These are phyloP conservation scores for Aspergillus sp. DNA, from an alignment of 2,329 filamentous ascomycete species.

Conservation along the genomic window DNA sequence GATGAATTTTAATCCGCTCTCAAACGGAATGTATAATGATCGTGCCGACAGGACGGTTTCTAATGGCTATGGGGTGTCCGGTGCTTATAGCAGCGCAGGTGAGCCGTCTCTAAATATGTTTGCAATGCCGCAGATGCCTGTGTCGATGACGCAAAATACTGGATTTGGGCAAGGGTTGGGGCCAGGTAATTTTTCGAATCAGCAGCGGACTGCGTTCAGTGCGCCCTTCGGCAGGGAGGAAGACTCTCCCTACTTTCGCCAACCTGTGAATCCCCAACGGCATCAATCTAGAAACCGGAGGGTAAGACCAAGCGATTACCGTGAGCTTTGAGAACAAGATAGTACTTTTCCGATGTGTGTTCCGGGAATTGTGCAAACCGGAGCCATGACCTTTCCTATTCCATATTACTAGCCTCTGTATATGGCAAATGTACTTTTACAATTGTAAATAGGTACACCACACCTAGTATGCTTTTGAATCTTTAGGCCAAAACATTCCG, in stretches of 20 bases:
- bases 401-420: neutral
- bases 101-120: conserved; percentile 39
- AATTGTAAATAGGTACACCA: conserved; percentile 6
- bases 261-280: conserved; percentile 91
- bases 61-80: conserved; percentile 31
- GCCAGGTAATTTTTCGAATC: conserved; percentile 54
- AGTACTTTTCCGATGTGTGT: neutral
- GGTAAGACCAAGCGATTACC: conserved; percentile 85
- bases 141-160: conserved; percentile 30
- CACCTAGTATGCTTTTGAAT: neutral
- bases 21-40: conserved; percentile 37
- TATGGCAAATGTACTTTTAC: conserved; percentile 3
- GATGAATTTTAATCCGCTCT: conserved; percentile 39
- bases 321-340: conserved; percentile 62
- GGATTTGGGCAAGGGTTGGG: conserved; percentile 33
- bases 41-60: conserved; percentile 31
- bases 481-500: neutral
- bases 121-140: conserved; percentile 32
- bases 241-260: conserved; percentile 90
- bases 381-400: neutral
- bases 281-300: conserved; percentile 79
- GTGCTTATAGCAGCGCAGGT: conserved; percentile 36
- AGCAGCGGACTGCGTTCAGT: conserved; percentile 56
- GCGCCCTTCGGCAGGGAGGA: conserved; percentile 64
- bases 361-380: neutral